phyloP scores from a whole-genome alignment of 345 rosid genomes.

The Eucalyptus cloeziana region DNA sequence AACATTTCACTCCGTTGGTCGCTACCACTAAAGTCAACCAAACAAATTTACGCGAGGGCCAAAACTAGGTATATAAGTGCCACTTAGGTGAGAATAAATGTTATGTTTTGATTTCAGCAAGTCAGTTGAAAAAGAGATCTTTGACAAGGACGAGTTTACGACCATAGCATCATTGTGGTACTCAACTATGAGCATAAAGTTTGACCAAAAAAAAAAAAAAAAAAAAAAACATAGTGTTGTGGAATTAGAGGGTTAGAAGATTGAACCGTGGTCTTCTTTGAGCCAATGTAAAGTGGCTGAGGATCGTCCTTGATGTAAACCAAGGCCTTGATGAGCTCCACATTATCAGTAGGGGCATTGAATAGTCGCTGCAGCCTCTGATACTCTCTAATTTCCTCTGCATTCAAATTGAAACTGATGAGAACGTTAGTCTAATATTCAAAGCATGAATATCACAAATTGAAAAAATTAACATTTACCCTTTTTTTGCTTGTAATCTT shows the following conservation, averaged over 20 bases:
- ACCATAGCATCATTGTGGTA: background rate
- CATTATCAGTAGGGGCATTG: slow-evolving; percentile 16
- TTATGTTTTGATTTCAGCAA: background rate
- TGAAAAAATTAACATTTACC: background rate
- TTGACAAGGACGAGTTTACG: background rate
- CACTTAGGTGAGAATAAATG: background rate
- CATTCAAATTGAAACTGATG: background rate
- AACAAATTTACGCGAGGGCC: background rate
- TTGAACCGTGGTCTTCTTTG: slow-evolving; percentile 20
- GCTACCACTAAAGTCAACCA: background rate
- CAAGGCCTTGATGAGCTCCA: slow-evolving; percentile 24
- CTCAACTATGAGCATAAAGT: background rate
- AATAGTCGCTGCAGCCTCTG: slow-evolving; percentile 15
- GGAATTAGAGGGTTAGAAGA: background rate
- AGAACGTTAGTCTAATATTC: background rate
- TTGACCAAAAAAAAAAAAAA: background rate
- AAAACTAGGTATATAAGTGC: background rate
- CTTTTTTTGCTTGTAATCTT: background rate
- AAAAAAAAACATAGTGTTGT: background rate
- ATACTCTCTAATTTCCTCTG: slow-evolving; percentile 24
- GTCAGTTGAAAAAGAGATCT: background rate
- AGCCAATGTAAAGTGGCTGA: slow-evolving; percentile 26
- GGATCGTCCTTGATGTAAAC: slow-evolving; percentile 23
- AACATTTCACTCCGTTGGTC: background rate
- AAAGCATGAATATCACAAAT: background rate